Evolutionary conservation across 352 stramenopile genomes (phyloP).

Genomic region (Phytophthora podocarpi): DNA sequence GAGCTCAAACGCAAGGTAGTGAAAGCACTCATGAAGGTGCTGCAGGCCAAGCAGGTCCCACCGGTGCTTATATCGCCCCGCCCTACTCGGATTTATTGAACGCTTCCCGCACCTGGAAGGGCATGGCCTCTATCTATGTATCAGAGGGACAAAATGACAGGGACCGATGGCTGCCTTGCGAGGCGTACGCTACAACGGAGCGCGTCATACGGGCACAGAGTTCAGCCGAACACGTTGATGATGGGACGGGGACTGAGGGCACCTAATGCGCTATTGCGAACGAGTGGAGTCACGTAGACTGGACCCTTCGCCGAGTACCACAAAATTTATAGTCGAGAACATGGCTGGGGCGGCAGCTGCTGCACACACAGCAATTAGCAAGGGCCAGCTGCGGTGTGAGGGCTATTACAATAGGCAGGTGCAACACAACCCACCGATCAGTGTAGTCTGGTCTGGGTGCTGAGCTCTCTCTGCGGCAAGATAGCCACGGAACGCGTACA

Average conservation of each 20-base stretch:
- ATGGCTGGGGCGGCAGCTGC: background rate
- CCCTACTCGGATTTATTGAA: too few relatives aligned
- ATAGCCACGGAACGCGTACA: slow-evolving; percentile 1
- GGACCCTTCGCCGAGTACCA: background rate
- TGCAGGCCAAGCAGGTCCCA: too few relatives aligned
- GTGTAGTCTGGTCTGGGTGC: background rate
- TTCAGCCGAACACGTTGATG: slow-evolving; percentile 9
- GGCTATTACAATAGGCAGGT: slow-evolving; percentile 9
- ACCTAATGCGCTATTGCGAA: slow-evolving; percentile 5
- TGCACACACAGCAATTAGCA: background rate
- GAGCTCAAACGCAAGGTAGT: too few relatives aligned
- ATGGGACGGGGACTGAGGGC: slow-evolving; percentile 4
- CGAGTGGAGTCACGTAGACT: background rate
- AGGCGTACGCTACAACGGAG: slow-evolving; percentile 13
- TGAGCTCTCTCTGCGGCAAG: background rate
- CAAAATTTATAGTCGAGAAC: background rate
- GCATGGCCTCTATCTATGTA: slow-evolving; percentile 27
- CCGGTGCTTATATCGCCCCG: too few relatives aligned
- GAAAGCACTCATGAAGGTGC: too few relatives aligned
- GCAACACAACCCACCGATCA: background rate
- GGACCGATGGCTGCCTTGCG: slow-evolving; percentile 22
- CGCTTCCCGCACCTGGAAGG: too few relatives aligned
- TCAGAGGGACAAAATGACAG: slow-evolving; percentile 8
- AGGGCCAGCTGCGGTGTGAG: background rate
- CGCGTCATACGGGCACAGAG: background rate